Base-by-base conservation (phyloP, 2,329 filamentous ascomycete species). In the Fusarium hainanense region DNA sequence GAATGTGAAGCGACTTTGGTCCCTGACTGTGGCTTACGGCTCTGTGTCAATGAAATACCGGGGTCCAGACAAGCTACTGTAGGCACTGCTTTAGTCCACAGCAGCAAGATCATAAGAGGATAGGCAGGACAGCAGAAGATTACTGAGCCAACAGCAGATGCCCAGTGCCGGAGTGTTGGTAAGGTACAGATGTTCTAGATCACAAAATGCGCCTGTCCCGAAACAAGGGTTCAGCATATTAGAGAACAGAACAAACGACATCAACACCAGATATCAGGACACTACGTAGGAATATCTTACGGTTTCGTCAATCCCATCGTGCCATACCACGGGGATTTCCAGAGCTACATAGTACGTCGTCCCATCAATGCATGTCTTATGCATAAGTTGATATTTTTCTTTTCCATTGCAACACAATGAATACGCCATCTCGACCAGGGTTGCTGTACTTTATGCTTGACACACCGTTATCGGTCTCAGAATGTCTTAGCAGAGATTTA, bases 331-430 rank as follows among this genome's bases (percentile, higher is more conserved):
- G 58, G 68, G 63, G 55, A 65, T 44, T 68, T 44, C 58, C 54
- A 70, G 55, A 54, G 40, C 43, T 34, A 44, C 58, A 61, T 74
- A 71, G 69, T 73, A 44, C 54, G 64, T 74, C 71, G 69, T 74
- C 63, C 61, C 71, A 74, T 69, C 30, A 42, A 44, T 69, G 67
- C 71, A 74, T 69, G 18, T 28, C 49, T 52, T 40, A 74, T 61
- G 54, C 55, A 63, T 69, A 58, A 54, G 48, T 71, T 18, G 44
- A 68, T 65, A 23, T 41, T 37, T 52, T 50, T 48, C 21, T 57
- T 41, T 42, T 41, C 34, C 34, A 41, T 25, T 70, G 58, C 25
- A 60, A 61, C 68, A 63, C 25, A 46, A 67, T 54, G 49, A 37
- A 43, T 44, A 54, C 55, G 60, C 34, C 34, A n/a, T 37, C 18